Conservation (phyloP, 2,329 filamentous ascomycete species). For the Alternaria viburni region DNA sequence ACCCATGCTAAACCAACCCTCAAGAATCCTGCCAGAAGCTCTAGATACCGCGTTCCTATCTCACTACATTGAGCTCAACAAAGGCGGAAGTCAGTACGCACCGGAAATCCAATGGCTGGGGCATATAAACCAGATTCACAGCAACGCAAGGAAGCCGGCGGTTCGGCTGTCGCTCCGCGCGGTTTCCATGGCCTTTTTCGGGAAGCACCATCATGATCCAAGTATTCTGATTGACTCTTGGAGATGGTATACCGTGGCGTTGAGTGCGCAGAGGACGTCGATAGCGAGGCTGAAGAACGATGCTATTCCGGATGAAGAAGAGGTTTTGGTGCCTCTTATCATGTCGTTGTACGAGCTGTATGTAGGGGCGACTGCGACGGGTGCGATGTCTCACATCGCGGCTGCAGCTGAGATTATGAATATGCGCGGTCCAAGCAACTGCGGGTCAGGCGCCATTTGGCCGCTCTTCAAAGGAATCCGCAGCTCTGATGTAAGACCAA, state of each 20-base stretch:
- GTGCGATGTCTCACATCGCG: conserved; percentile 37
- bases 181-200: conserved; percentile 43
- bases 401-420: conserved; percentile 39
- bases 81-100: conserved; percentile 19
- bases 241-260: conserved; percentile 40
- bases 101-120: conserved; percentile 37
- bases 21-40: conserved; percentile 27
- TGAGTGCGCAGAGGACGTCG: conserved; percentile 33
- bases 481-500: conserved; percentile 34
- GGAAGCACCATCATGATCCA: conserved; percentile 36
- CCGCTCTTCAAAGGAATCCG: conserved; percentile 40
- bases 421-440: conserved; percentile 39
- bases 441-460: conserved; percentile 28
- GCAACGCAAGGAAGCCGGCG: conserved; percentile 28
- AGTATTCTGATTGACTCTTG: conserved; percentile 40
- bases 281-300: conserved; percentile 21
- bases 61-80: conserved; percentile 40
- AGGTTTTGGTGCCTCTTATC: conserved; percentile 39
- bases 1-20: conserved; percentile 34
- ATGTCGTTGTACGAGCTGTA: conserved; percentile 40
- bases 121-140: conserved; percentile 27
- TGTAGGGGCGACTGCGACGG: conserved; percentile 35
- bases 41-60: conserved; percentile 38
- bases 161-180: conserved; percentile 40
- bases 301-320: conserved; percentile 35